Percentiles rank a stretch among this genome's conserved stretches.
Conservation (phyloP, 139 green algal species). For the Chlamydomonas sp. region DNA sequence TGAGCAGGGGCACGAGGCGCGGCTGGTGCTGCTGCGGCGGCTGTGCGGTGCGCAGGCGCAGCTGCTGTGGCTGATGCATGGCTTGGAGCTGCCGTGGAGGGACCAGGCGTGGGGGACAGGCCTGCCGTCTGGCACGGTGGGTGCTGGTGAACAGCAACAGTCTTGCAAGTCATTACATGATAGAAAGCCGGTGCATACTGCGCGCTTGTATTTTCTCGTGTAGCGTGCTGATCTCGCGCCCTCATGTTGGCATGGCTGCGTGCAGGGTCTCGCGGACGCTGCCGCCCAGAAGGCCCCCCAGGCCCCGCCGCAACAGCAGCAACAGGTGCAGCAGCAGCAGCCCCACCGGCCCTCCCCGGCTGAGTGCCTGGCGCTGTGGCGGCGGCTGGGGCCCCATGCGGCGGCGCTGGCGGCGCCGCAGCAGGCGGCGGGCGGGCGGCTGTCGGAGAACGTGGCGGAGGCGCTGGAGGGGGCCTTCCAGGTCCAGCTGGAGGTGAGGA, state of each 20-base stretch:
- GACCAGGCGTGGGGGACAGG: slow-evolving; percentile 7
- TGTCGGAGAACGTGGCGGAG: not conserved
- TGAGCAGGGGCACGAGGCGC: not conserved
- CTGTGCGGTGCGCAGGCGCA: slow-evolving; percentile 23
- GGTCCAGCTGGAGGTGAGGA: not conserved
- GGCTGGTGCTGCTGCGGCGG: not conserved
- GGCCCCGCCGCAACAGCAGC: too few species aligned
- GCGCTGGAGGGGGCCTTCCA: not conserved
- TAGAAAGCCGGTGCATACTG: too few species aligned
- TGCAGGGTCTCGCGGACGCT: too few species aligned
- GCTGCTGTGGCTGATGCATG: slow-evolving; percentile 32
- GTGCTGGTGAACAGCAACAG: too few species aligned
- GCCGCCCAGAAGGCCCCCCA: too few species aligned
- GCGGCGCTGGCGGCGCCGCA: not conserved
- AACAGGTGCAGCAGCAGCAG: too few species aligned
- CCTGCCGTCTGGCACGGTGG: not conserved
- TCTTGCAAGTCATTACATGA: too few species aligned
- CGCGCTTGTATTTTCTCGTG: too few species aligned
- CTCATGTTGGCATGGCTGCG: too few species aligned
- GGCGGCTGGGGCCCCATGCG: slow-evolving; percentile 2
- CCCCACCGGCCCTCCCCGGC: not conserved
- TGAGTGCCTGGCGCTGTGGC: slow-evolving; percentile 17
- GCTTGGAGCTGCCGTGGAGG: slow-evolving; percentile 12
- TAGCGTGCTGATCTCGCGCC: too few species aligned
- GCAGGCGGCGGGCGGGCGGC: not conserved